Evolutionary conservation across 768 basidiomycete species (phyloP), one percentile per base, ranked within the genome.

Genomic region (Leccinum uliginosum): DNA sequence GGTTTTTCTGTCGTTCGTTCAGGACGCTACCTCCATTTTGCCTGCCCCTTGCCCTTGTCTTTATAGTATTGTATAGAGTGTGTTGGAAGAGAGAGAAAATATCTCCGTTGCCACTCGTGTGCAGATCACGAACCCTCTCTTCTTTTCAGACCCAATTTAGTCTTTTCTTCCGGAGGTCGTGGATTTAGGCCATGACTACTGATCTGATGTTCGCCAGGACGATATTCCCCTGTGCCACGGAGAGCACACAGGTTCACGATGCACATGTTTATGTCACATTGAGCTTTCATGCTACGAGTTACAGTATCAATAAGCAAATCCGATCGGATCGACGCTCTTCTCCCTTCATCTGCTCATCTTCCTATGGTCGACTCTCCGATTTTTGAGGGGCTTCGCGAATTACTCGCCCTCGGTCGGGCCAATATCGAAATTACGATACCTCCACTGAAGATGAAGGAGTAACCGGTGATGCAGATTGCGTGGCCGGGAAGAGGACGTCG

Each of bases 401-500:
- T 78, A 80, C 12, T 74, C 73, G 4, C 56, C 61, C 3, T 75
- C 70, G 1, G 78, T 80, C 1, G 68, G 56, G 15, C 68, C 71
- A 1, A 71, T 74, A 21, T 73, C 58, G 50, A 68, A 75, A 50
- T 67, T 68, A 74, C 63, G 83, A 14, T 34, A 2, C 85, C 83
- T 3, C 83, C 84, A 24, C 82, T 85, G 64, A 86, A 81, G 38
- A 86, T 68, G 52, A 88, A 71, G 0, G 84, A 82, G 55, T 87
- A 85, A 7, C 83, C 85, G 7, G 84, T 56, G 56, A 84, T 85
- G 68, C 84, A 84, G 35, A 85, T 75, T 11, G 82, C 81, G 55
- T 83, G 79, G 2, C 79, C 78, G 3, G 79, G 79, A 46, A 85
- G 65, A 2, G 83, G 83, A 78, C 74, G 48, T 4, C 6, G 14